Percentiles rank a stretch among this genome's conserved stretches.
phyloP scores from a whole-genome alignment of 352 stramenopile species.

The Phytophthora macrochlamydospora region DNA sequence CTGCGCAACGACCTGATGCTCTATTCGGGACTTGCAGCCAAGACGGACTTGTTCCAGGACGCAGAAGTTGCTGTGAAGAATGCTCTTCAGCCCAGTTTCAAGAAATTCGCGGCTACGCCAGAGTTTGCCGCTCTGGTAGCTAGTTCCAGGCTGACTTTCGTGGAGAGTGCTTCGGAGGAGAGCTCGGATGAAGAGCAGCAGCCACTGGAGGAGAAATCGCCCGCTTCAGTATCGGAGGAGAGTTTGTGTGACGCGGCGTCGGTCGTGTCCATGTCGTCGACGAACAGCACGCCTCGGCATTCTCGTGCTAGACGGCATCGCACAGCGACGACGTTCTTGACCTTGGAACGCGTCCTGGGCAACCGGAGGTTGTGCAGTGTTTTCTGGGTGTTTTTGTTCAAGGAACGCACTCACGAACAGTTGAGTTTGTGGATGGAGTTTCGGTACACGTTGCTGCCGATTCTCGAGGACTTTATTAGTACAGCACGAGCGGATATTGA shows the following conservation, averaged over 20 bases:
- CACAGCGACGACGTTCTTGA: constrained; percentile 59
- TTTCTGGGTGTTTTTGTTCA: constrained; percentile 89
- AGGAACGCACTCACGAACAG: constrained; percentile 81
- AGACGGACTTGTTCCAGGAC: constrained; percentile 81
- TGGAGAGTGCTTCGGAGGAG: constrained; percentile 18
- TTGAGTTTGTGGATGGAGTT: constrained; percentile 89
- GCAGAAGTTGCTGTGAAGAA: constrained; percentile 75
- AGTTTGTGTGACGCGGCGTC: constrained; percentile 16
- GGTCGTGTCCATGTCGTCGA: constrained; percentile 9
- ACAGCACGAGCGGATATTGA: constrained; percentile 41
- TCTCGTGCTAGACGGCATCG: constrained; percentile 24
- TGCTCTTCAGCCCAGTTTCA: constrained; percentile 74
- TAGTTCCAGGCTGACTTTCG: constrained; percentile 63
- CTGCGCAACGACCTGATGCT: constrained; percentile 79
- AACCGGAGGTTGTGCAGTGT: constrained; percentile 85
- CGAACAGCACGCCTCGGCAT: constrained; percentile 23
- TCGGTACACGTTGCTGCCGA: constrained; percentile 66
- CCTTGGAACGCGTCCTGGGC: constrained; percentile 69
- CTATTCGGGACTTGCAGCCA: constrained; percentile 71
- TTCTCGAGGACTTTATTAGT: constrained; percentile 63
- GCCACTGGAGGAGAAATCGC: constrained; percentile 14
- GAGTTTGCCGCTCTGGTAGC: constrained; percentile 63
- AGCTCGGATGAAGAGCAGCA: constrained; percentile 27
- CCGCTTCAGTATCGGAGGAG: neutral
- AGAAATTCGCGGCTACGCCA: constrained; percentile 57